Evolutionary conservation across 2,329 filamentous ascomycete species (phyloP), one percentile per base, ranked within the genome.

Genomic region (Cladosporium oxysporum): DNA sequence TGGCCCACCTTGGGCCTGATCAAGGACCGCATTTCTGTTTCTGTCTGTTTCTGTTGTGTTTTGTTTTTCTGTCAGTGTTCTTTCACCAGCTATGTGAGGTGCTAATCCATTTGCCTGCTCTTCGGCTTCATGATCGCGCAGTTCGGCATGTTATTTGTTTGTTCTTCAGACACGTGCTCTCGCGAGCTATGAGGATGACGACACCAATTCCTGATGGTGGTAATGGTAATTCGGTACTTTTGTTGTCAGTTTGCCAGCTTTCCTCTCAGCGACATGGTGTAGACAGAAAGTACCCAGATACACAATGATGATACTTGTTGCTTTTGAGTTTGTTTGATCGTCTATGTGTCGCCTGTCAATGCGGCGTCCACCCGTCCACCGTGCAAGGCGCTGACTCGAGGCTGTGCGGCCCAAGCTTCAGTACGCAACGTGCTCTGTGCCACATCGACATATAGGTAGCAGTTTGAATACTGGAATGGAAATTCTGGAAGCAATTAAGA

Each of bases 221-320:
- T 72, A 72, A 71, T 72, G 70, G 69, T 72, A 72, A 72, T 72
- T 63, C 50, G 61, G 61, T 57, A 63, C 61, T 62, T 66, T 66
- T 65, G 58, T 55, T 68, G 65, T 62, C 68, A 65, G 67, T 57
- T 28, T 55, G 31, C 35, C 67, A 70, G 68, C 66, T 67, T 66
- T 62, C 65, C 60, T 66, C 66, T 70, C 64, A 47, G 55, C 62
- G 57, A 58, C 61, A 62, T 69, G 63, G 67, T 66, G 67, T 57
- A 63, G 61, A 71, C 69, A 65, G 58, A 64, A 62, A 67, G 69
- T 67, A 26, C 23, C 23, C 3, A 68, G 64, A 70, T 69, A 69
- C 60, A 53, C 60, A 28, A 49, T 33, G 37, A 60, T 49, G 58
- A 60, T n/a, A 33, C 41, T 47, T 47, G 41, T 47, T 33, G 55